Evolutionary conservation across 164 flowering plant species (phyloP), one percentile per base, ranked within the genome.

Genomic region (Vitis rotundifolia): DNA sequence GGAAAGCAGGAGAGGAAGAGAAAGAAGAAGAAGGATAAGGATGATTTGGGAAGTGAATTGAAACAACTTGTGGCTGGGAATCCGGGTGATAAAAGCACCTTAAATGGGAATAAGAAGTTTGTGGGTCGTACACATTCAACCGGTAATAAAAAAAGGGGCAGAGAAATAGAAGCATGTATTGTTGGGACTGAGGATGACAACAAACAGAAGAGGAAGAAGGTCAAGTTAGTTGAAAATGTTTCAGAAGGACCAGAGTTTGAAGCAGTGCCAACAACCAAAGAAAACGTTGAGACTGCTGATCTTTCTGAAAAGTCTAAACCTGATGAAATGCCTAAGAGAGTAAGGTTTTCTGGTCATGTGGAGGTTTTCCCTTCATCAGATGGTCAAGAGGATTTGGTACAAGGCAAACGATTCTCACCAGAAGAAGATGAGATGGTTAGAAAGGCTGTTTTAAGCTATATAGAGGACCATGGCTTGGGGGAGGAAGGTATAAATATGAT

Each of bases 401-500:
- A 22, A 10, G 89, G 91, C 10, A 87, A 85, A 75, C 68, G 84
- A 57, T 87, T 78, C 78, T 62, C 86, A 5, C 49, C 11, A n/a
- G 76, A 85, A 65, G 89, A 87, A 78, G 91, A 87, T 71, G 76
- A 69, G 70, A 56, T 75, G 44, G 22, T 85, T 48, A 77, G 64
- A 66, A 51, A 75, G 55, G 82, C 85, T 71, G 85, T 85, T 76
- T 54, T 49, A 2, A 64, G 73, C 8, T 87, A 78, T 71, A 76
- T 85, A 59, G 49, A 74, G 64, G 70, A 1, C 15, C 82, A 79
- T 71, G 68, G 19, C 19, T 75, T 86, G 75, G 91, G 88, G 59
- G 83, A 83, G n/a, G 70, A 79, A 11, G 92, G 92, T 47, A 9
- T 83, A 61, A n/a, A 80, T 5, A 86, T 66, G 85, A 66, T 88